Evolutionary conservation across 305 asterid genomes (phyloP), one percentile per base, ranked within the genome.

Genomic region (Nicotiana rustica): DNA sequence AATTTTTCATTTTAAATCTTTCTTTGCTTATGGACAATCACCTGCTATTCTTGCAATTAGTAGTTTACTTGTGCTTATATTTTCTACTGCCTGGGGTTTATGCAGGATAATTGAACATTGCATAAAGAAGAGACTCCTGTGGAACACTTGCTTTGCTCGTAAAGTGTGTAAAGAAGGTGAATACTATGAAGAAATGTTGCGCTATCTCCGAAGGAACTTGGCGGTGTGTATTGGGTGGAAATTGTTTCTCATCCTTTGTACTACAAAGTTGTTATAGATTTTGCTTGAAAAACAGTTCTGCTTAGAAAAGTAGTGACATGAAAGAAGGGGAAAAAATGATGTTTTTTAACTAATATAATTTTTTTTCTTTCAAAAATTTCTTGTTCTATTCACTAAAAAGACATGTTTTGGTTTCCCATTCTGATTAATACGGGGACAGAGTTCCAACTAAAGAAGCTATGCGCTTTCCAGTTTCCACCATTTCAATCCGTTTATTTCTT

Each of bases 131-230:
- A 90, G 99, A 75, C 96, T 95, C 84, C 83, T 62, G 49, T 96
- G 98, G 98, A 93, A 82, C 83, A 77, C 84, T 84, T 91, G 92
- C 89, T 96, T 96, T 92, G 98, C 91, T 88, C 95, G 94, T 55
- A 96, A 92, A 93, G 91, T 96, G 86, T 92, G 96, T 90, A 96
- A 92, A 89, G 99, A 96, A 90, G 90, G 91, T 68, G 99, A 96
- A 92, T 96, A 95, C 90, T 96, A 96, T 83, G 99, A 96, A 85
- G 98, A 94, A 59, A 91, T 95, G 99, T 92, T 95, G 98, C 98
- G 97, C 79, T 96, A 96, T 86, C 91, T 96, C 49, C 92, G 98
- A 83, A 90, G 90, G 87, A 96, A 95, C 87, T 90, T 96, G 75
- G 97, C 99, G 90, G 99, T 96, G 83, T 83, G 97, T 87, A 64